Base-by-base conservation (phyloP, 768 basidiomycete species). In the Psilocybe azurescens region DNA sequence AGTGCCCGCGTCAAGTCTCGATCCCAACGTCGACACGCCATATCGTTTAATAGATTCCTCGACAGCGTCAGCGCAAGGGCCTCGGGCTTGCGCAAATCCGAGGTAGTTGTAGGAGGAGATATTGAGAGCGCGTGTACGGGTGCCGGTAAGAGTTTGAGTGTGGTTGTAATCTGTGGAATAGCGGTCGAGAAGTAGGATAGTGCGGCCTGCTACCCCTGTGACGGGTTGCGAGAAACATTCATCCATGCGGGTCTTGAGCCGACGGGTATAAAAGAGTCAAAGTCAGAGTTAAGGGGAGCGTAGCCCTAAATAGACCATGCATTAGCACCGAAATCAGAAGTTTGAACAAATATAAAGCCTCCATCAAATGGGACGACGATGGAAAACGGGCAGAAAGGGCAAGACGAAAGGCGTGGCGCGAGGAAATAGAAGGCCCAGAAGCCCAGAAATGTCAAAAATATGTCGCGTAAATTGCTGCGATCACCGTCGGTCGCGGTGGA, bases 21-120 rank as follows among this genome's bases (percentile, higher is more conserved):
- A 70, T 28, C 94, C 95, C 60, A 88, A 89, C 0, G 89, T 79
- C 2, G 89, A 86, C 16, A 95, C 76, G 28, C 97, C 97, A 70
- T 95, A 96, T 3, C 88, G 86, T 64, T 81, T 83, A 73, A 99
- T 86, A 18, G 83, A 78, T 64, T 92, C 90, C 71, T 96, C 95
- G 7, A 94, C 96, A 5, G 93, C 94, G 71, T 99, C 97, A 7
- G 97, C 94, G 72, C 95, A 97, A 5, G 93, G 92, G 13, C 97
- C 97, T 3, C 86, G 85, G 14, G 90, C 91, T 72, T 97, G 94
- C 0, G 97, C 97, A 71, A 99, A 99, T 3, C 97, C 97, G 69
- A 99, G 94, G 73, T 99, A 99, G 78, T 99, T 99, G 81, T 99
- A 99, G 7, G 95, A 97, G 0, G 95, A 96, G 66, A 99, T 91